These are phyloP conservation scores for Phytophthora chlamydospora DNA, from an alignment of 352 stramenopile genomes.

Conservation along the genomic window DNA sequence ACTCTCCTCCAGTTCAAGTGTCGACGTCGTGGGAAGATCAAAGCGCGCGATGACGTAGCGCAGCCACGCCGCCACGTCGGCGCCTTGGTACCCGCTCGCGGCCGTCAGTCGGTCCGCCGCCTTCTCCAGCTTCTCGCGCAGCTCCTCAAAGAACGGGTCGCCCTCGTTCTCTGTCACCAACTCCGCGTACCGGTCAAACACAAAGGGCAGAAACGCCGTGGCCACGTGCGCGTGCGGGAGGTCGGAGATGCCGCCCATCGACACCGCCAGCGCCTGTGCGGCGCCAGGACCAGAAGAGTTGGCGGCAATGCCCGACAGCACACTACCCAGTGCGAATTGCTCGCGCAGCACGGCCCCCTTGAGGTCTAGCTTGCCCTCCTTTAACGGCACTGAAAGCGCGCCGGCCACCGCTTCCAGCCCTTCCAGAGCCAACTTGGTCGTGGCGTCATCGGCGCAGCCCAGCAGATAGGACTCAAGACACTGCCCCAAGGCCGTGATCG, in stretches of 20 bases:
- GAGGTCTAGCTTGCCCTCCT: conserved; percentile 69
- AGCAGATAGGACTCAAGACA: conserved; percentile 79
- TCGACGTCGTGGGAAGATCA: conserved; percentile 54
- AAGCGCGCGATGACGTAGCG: conserved; percentile 68
- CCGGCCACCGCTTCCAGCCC: conserved; percentile 60
- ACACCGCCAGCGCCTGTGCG: conserved; percentile 60
- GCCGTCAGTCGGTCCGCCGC: conserved; percentile 54
- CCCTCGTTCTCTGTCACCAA: conserved; percentile 65
- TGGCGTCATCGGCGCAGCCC: conserved; percentile 48
- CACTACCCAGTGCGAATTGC: conserved; percentile 57
- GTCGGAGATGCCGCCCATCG: conserved; percentile 73
- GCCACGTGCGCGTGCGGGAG: conserved; percentile 65
- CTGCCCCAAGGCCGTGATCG: conserved; percentile 67
- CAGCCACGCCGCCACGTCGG: conserved; percentile 59
- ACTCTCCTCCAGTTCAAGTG: conserved; percentile 64
- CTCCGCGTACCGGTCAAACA: conserved; percentile 65
- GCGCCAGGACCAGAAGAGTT: conserved; percentile 62
- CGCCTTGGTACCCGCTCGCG: conserved; percentile 60
- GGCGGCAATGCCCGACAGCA: conserved; percentile 60
- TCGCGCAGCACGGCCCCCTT: conserved; percentile 60
- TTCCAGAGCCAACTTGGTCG: conserved; percentile 57
- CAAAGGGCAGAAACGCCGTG: conserved; percentile 66
- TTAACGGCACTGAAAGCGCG: conserved; percentile 57
- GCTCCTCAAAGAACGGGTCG: conserved; percentile 70
- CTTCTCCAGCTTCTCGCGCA: conserved; percentile 56